phyloP scores from a whole-genome alignment of 2,329 filamentous ascomycete species.

The Colletotrichum orbiculare region DNA sequence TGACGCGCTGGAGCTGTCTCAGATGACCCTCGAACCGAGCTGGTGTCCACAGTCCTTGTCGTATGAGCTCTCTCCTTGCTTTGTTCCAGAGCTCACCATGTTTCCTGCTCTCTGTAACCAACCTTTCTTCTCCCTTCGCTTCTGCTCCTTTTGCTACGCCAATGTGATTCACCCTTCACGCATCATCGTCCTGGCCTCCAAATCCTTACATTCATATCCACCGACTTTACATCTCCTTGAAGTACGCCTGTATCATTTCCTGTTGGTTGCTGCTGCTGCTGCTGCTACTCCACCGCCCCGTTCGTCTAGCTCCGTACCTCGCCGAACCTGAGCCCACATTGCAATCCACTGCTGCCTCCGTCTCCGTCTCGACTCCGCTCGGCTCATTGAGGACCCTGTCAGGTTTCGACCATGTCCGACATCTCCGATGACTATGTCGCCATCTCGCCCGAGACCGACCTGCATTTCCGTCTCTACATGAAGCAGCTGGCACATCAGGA shows the following conservation, averaged over 20 bases:
- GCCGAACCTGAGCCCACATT: constrained; percentile 16
- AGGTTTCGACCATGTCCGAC: constrained; percentile 27
- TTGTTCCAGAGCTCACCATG: not conserved
- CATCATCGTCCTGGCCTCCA: not conserved
- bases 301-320: constrained; percentile 7
- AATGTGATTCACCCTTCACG: too few species aligned
- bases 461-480: constrained; percentile 33
- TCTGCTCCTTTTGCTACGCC: too few species aligned
- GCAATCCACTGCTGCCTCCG: constrained; percentile 1
- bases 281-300: constrained; percentile 11
- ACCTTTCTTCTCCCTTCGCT: not conserved
- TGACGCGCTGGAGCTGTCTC: constrained; percentile 32
- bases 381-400: constrained; percentile 11
- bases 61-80: too few species aligned
- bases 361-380: constrained; percentile 16
- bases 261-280: too few species aligned
- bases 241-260: too few species aligned
- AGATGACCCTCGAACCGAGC: constrained; percentile 20
- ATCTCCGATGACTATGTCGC: constrained; percentile 36
- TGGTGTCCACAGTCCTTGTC: too few species aligned
- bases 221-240: too few species aligned
- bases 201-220: too few species aligned
- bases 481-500: constrained; percentile 22
- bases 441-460: constrained; percentile 30
- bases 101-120: not conserved